Base-by-base conservation (phyloP, 495 filamentous ascomycete genomes). In the Bacidia gigantensis region DNA sequence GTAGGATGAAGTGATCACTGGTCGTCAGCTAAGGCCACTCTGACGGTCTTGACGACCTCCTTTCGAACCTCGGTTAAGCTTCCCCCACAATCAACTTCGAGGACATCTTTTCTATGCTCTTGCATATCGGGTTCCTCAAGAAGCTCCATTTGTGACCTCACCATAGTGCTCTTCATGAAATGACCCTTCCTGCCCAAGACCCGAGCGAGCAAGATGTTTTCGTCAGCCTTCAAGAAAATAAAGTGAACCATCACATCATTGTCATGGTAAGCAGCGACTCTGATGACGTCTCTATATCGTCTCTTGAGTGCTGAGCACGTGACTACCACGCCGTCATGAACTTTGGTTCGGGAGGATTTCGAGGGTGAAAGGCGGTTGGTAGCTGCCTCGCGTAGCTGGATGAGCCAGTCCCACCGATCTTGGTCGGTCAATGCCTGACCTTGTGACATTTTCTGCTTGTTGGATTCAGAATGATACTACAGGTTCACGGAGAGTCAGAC, bases 321-420 rank as follows among this genome's bases (percentile, higher is more conserved):
- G 50, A 99, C 75, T 20, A 99, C 86, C 23, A 95, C 94, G 47
- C 90, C 93, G 29, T 78, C 69, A 0, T 79, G 73, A 1, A 74
- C 73, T 35, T 68, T 61, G 52, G 58, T 67, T 53, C 64, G 62
- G 56, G 69, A 69, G 3, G 64, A 47, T 44, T 67, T 65, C 26
- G 78, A 74, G 26, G 61, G 64, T 25, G 77, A 72, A 22, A 89
- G 76, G 26, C 72, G 72, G 18, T 70, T 62, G 56, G 87, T 77
- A 26, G 89, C 85, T 52, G 87, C 81, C 58, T 94, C 79, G 60
- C 93, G 87, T 3, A 97, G 77, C 21, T 77, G 72, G 55, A 89
- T 90, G 44, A 99, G 81, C 93, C 93, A 99, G 71, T 95, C 90
- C 93, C 93, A 97, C 53, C 93, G 86, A 68, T 99, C 93, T 56